These are phyloP conservation scores for Pholiota adiposa DNA, from an alignment of 1,284 basidiomycete genomes.

Conservation along the genomic window DNA sequence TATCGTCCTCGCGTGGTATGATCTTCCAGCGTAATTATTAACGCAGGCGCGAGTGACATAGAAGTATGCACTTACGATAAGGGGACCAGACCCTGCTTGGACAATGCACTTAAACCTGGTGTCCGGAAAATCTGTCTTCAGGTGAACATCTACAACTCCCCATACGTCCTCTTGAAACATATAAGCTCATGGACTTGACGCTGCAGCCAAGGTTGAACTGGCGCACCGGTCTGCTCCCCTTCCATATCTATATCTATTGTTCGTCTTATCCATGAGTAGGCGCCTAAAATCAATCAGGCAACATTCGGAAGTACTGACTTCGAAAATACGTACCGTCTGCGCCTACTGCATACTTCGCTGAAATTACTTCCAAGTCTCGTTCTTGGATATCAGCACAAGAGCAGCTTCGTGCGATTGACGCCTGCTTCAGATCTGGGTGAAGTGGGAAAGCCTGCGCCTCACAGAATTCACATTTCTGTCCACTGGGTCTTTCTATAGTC, in stretches of 20 bases:
- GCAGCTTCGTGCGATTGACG: background rate
- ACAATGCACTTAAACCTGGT: constrained; percentile 27
- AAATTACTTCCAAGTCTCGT: constrained; percentile 15
- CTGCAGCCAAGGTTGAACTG: background rate
- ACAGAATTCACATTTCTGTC: background rate
- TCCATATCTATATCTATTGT: constrained; percentile 27
- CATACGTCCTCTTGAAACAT: constrained; percentile 19
- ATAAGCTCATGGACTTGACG: background rate
- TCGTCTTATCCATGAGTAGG: constrained; percentile 31
- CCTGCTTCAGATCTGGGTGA: background rate
- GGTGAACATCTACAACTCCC: constrained; percentile 28
- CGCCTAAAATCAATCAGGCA: constrained; percentile 20
- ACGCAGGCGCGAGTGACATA: background rate
- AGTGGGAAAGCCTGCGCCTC: background rate
- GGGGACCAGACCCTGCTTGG: constrained; percentile 22
- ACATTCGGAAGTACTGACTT: background rate
- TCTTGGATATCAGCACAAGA: background rate
- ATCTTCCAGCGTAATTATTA: constrained; percentile 13
- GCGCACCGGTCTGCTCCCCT: constrained; percentile 26
- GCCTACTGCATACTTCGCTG: constrained; percentile 27
- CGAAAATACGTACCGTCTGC: constrained; percentile 24
- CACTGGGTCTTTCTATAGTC: background rate
- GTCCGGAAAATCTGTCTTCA: constrained; percentile 29
- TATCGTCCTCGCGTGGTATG: constrained; percentile 27
- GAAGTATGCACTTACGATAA: constrained; percentile 4